A percentile compares a stretch with the other conserved stretches of the same genome.
Evolutionary conservation across 108 stramenopile species (phyloP).

Genomic region (Aurantiochytrium sp.): DNA sequence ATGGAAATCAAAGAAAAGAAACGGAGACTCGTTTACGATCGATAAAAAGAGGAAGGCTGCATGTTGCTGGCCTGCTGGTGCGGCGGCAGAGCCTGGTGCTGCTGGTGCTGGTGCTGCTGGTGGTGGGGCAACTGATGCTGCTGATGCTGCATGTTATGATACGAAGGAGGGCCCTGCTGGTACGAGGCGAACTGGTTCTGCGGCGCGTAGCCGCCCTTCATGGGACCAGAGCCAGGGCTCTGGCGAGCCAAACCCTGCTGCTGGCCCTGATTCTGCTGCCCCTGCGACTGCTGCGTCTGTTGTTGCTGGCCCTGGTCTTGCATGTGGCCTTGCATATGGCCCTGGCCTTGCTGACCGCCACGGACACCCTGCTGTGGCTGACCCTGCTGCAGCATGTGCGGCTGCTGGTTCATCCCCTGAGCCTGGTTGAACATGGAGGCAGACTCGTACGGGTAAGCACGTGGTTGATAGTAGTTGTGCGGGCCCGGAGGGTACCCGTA

Average conservation of each 20-base stretch:
- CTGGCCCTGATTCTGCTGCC: not conserved
- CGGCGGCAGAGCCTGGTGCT: too few relatives aligned
- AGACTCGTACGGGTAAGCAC: not conserved
- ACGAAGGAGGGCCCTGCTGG: not conserved
- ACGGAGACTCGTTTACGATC: not conserved
- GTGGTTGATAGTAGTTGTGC: not conserved
- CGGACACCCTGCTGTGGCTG: not conserved
- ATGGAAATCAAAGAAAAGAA: not conserved
- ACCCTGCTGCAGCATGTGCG: not conserved
- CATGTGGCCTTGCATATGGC: not conserved
- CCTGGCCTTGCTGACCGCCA: not conserved
- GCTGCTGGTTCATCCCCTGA: not conserved
- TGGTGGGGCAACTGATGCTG: not conserved
- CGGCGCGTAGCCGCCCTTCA: not conserved
- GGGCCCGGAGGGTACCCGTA: not conserved
- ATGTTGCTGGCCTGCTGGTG: not conserved
- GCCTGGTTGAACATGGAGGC: not conserved
- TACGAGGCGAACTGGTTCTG: not conserved
- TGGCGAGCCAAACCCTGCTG: too few relatives aligned
- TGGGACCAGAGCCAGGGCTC: not conserved
- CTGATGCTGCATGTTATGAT: not conserved
- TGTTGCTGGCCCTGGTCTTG: not conserved
- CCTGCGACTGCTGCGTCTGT: not conserved
- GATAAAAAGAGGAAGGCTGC: not conserved
- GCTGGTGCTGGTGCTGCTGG: not conserved